Conservation (phyloP, 306 rosid species). For the Calophaca sinica region DNA sequence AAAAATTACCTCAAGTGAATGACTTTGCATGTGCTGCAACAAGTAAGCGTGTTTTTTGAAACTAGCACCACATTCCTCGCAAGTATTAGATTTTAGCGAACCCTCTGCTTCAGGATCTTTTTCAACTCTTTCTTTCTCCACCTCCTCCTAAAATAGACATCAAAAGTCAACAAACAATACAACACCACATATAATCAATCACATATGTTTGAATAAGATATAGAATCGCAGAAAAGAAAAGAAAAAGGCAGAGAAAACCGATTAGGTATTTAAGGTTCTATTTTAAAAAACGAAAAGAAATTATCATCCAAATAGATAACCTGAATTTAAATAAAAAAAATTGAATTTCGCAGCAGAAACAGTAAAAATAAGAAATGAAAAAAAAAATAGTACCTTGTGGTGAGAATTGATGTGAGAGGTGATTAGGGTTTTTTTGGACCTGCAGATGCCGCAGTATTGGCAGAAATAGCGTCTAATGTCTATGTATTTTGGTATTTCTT, state of each 20-base stretch:
- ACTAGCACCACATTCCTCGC: constrained; percentile 72
- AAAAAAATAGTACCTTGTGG: constrained; percentile 63
- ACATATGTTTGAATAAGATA: background rate
- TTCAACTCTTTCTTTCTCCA: constrained; percentile 47
- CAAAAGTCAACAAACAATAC: constrained; percentile 9
- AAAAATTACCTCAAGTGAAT: constrained; percentile 75
- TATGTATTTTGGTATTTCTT: constrained; percentile 52
- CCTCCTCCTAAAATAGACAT: constrained; percentile 57
- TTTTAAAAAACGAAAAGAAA: background rate
- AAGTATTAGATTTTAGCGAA: constrained; percentile 51
- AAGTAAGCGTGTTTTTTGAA: constrained; percentile 81
- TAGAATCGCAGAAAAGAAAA: background rate
- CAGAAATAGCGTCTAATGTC: constrained; percentile 72
- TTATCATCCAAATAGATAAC: background rate
- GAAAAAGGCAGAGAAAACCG: too few species aligned
- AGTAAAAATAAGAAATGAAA: background rate
- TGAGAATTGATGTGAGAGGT: constrained; percentile 60
- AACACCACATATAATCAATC: background rate
- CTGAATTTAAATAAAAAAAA: background rate
- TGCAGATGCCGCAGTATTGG: constrained; percentile 68
- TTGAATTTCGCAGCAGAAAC: background rate
- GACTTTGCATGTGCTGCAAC: constrained; percentile 85
- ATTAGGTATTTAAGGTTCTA: too few species aligned
- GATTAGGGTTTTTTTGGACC: constrained; percentile 72
- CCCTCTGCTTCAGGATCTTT: constrained; percentile 35